Evolutionary conservation across 495 filamentous ascomycete genomes (phyloP).

Genomic region (Hyaloscypha bicolor): DNA sequence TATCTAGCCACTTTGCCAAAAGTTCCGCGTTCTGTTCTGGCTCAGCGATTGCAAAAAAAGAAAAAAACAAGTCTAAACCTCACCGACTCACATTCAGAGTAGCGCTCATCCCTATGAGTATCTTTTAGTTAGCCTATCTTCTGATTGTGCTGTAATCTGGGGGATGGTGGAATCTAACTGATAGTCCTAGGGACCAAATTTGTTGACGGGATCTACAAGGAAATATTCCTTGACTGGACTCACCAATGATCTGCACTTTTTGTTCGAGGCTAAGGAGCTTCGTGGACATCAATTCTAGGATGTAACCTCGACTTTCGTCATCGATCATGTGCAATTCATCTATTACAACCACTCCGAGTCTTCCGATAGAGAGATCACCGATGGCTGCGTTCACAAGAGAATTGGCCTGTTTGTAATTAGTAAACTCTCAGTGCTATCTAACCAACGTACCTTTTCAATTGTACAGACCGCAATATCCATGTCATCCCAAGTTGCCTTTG

Average conservation of each 20-base stretch:
- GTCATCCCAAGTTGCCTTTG: constrained; percentile 68
- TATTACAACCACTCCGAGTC: constrained; percentile 69
- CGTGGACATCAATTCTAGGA: constrained; percentile 78
- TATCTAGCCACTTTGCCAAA: constrained; percentile 67
- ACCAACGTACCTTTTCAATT: constrained; percentile 70
- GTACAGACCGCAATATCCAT: constrained; percentile 82
- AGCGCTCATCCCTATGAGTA: constrained; percentile 66
- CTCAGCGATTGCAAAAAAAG: background rate
- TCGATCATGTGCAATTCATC: constrained; percentile 86
- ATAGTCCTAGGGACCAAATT: background rate
- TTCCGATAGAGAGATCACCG: constrained; percentile 67
- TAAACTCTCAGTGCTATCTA: constrained; percentile 21
- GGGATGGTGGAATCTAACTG: background rate
- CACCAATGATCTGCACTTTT: constrained; percentile 68
- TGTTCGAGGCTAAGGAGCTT: constrained; percentile 73
- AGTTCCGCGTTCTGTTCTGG: constrained; percentile 62
- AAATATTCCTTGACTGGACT: background rate
- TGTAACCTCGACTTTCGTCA: constrained; percentile 77
- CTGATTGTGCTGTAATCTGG: background rate
- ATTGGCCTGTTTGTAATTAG: constrained; percentile 61
- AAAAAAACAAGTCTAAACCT: background rate
- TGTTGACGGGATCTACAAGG: background rate
- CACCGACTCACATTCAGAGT: constrained; percentile 62
- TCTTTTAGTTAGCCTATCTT: background rate
- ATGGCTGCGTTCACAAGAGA: constrained; percentile 76